phyloP scores from a whole-genome alignment of 352 stramenopile species.

The Phytophthora cactorum region DNA sequence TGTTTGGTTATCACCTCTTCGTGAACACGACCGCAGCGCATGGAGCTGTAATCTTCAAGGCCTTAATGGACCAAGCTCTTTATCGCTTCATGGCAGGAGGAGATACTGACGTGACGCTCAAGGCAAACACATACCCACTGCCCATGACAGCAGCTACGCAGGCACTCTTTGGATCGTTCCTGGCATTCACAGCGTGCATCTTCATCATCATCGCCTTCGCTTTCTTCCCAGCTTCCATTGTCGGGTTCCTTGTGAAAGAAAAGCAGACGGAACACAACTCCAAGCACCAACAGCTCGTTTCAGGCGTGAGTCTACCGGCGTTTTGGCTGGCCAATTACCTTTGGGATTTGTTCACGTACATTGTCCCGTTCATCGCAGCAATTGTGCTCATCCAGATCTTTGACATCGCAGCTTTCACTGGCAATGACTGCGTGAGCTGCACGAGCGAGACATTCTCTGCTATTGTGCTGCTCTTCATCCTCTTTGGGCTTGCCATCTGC shows the following conservation, averaged over 20 bases:
- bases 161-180: conserved; percentile 51
- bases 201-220: conserved; percentile 92
- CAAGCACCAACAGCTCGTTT: conserved; percentile 97
- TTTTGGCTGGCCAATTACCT: conserved; percentile 97
- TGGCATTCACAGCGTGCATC: conserved; percentile 77
- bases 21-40: conserved; percentile 60
- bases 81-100: conserved; percentile 58
- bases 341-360: conserved; percentile 93
- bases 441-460: conserved; percentile 47
- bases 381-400: conserved; percentile 62
- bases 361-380: conserved; percentile 58
- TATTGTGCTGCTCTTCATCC: conserved; percentile 59
- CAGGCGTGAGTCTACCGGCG: conserved; percentile 88
- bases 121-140: conserved; percentile 56
- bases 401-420: conserved; percentile 53
- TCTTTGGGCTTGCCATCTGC: conserved; percentile 63
- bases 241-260: conserved; percentile 96
- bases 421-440: conserved; percentile 57
- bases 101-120: conserved; percentile 38
- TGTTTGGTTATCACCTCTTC: conserved; percentile 60
- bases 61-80: conserved; percentile 56
- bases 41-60: conserved; percentile 58
- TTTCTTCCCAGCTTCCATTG: conserved; percentile 92
- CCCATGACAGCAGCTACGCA: conserved; percentile 52
- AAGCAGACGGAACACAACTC: conserved; percentile 89